These are phyloP conservation scores for Termitomyces sp. DNA, from an alignment of 768 basidiomycete genomes.

Conservation along the genomic window DNA sequence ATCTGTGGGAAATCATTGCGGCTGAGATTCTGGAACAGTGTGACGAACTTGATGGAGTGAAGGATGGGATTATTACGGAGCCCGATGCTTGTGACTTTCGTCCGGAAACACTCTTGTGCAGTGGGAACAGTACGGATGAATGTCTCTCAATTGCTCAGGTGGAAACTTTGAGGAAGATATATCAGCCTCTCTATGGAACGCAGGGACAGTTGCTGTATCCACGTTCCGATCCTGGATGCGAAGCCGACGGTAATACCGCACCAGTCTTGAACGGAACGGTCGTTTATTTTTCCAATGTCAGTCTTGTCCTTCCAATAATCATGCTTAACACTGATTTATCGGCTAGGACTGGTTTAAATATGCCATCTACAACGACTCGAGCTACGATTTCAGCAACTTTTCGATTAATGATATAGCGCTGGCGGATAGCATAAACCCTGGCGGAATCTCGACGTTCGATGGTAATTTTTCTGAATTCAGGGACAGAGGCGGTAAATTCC, in stretches of 20 bases:
- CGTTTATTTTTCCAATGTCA: neutral
- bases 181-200: neutral
- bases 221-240: conserved; percentile 2
- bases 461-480: conserved; percentile 4
- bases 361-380: conserved; percentile 2
- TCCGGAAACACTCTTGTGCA: neutral
- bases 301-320: neutral
- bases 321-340: too few species aligned
- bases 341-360: conserved; percentile 1
- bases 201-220: neutral
- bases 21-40: neutral
- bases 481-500: conserved; percentile 5
- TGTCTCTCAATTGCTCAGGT: neutral
- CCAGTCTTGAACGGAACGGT: neutral
- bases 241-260: neutral
- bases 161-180: neutral
- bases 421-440: conserved; percentile 2
- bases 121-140: neutral
- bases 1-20: neutral
- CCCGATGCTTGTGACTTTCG: conserved; percentile 1
- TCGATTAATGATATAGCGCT: neutral
- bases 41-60: neutral
- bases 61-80: conserved; percentile 3
- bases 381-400: neutral
- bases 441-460: conserved; percentile 1